phyloP scores from a whole-genome alignment of 2,329 filamentous ascomycete genomes.

The Pseudopithomyces chartarum region DNA sequence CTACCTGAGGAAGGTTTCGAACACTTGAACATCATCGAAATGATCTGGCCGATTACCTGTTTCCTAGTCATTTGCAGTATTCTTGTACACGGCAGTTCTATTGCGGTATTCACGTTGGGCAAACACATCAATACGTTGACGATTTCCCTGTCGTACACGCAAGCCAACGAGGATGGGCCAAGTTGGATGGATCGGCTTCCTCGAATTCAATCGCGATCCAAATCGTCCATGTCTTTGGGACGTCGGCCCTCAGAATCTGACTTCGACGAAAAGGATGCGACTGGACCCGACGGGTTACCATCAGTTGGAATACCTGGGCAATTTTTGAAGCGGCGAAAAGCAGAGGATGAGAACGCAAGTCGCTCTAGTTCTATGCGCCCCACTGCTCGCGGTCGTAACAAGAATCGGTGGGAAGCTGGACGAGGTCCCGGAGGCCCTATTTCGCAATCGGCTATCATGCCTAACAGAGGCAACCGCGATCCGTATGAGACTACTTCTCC shows the following conservation, averaged over 20 bases:
- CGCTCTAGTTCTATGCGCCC: constrained; percentile 59
- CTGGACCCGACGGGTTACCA: constrained; percentile 69
- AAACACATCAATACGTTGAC: constrained; percentile 98
- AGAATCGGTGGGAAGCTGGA: constrained; percentile 72
- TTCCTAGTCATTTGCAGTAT: constrained; percentile 96
- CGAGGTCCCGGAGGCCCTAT: constrained; percentile 83
- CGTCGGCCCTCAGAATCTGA: constrained; percentile 65
- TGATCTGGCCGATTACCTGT: constrained; percentile 95
- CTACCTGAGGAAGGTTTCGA: constrained; percentile 63
- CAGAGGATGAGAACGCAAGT: constrained; percentile 71
- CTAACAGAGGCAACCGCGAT: constrained; percentile 51
- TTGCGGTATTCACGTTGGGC: constrained; percentile 95
- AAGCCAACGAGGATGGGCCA: constrained; percentile 83
- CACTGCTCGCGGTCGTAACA: constrained; percentile 55
- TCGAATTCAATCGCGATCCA: constrained; percentile 79
- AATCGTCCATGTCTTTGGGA: constrained; percentile 71
- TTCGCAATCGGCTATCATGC: constrained; percentile 86
- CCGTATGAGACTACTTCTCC: constrained; percentile 38
- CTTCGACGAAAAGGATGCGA: constrained; percentile 65
- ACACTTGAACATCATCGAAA: constrained; percentile 73
- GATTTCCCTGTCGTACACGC: constrained; percentile 94
- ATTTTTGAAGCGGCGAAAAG: constrained; percentile 76
- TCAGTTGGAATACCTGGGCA: constrained; percentile 74
- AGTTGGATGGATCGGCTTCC: constrained; percentile 96
- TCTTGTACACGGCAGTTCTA: constrained; percentile 93